These are phyloP conservation scores for Oleoguttula mirabilis DNA, from an alignment of 495 filamentous ascomycete genomes.

Conservation along the genomic window DNA sequence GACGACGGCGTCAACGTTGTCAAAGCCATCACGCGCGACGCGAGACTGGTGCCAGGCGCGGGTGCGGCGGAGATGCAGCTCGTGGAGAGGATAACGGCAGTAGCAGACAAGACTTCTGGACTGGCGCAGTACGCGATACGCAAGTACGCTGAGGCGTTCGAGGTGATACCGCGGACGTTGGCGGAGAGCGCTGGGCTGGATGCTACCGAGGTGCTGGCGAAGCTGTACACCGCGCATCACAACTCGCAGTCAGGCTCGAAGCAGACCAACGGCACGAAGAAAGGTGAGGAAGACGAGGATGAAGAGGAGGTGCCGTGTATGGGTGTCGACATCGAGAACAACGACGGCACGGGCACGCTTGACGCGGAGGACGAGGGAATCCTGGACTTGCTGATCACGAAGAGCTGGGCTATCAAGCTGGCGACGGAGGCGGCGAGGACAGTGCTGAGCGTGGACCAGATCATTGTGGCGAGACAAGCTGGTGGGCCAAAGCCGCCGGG, in stretches of 20 bases:
- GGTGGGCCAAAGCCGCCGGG: constrained; percentile 94
- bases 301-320: constrained; percentile 70
- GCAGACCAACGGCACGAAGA: constrained; percentile 1
- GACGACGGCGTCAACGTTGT: constrained; percentile 98
- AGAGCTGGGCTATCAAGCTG: constrained; percentile 92
- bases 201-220: constrained; percentile 84
- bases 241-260: constrained; percentile 17
- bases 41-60: constrained; percentile 82
- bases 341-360: constrained; percentile 64
- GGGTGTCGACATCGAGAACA: constrained; percentile 87
- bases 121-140: constrained; percentile 89
- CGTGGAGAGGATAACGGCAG: constrained; percentile 75
- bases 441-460: constrained; percentile 94
- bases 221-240: constrained; percentile 77
- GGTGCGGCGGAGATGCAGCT: constrained; percentile 95
- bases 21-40: constrained; percentile 92
- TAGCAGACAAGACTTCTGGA: constrained; percentile 83
- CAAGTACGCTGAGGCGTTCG: constrained; percentile 96
- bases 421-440: constrained; percentile 92
- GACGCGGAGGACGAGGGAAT: constrained; percentile 86
- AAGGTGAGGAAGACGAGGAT: constrained; percentile 22
- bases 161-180: constrained; percentile 85
- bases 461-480: constrained; percentile 95
- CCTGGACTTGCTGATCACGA: constrained; percentile 77
- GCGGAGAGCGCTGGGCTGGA: constrained; percentile 92